Conservation (phyloP, 129 eudicot genomes). For the Flaveria bidentis region DNA sequence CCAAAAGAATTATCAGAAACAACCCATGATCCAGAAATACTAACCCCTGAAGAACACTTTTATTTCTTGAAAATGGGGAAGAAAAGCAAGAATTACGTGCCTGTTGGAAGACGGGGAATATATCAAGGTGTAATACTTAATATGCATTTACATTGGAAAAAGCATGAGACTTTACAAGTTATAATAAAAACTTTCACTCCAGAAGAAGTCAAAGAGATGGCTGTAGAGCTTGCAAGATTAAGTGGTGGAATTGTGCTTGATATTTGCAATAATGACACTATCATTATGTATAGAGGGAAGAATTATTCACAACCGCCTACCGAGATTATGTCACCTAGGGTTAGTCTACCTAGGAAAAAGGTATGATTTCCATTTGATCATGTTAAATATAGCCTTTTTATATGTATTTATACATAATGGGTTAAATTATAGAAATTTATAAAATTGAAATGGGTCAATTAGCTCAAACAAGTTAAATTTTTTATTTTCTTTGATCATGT, state of each 20-base stretch:
- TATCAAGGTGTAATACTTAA: conserved; percentile 90
- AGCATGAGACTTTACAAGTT: conserved; percentile 88
- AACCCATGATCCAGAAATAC: conserved; percentile 84
- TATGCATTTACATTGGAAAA: conserved; percentile 99
- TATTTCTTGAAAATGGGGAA: conserved; percentile 88
- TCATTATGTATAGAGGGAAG: conserved; percentile 96
- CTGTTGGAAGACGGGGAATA: conserved; percentile 86
- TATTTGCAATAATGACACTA: conserved; percentile 63
- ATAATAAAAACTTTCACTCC: conserved; percentile 81
- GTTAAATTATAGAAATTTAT: not conserved
- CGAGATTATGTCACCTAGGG: conserved; percentile 91
- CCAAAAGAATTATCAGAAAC: conserved; percentile 83
- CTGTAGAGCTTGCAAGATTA: conserved; percentile 83
- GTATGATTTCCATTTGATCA: conserved; percentile 30
- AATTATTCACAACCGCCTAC: conserved; percentile 96
- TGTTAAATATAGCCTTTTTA: not conserved
- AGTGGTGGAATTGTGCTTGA: conserved; percentile 95
- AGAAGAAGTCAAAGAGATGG: conserved; percentile 84
- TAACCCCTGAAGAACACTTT: conserved; percentile 94
- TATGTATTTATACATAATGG: not conserved
- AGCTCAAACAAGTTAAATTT: not conserved
- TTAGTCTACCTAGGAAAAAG: conserved; percentile 87
- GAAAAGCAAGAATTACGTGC: conserved; percentile 88
- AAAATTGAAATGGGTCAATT: not conserved
- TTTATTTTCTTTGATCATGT: not conserved